phyloP scores from a whole-genome alignment of 129 eudicot species.

The Centaurea solstitialis region DNA sequence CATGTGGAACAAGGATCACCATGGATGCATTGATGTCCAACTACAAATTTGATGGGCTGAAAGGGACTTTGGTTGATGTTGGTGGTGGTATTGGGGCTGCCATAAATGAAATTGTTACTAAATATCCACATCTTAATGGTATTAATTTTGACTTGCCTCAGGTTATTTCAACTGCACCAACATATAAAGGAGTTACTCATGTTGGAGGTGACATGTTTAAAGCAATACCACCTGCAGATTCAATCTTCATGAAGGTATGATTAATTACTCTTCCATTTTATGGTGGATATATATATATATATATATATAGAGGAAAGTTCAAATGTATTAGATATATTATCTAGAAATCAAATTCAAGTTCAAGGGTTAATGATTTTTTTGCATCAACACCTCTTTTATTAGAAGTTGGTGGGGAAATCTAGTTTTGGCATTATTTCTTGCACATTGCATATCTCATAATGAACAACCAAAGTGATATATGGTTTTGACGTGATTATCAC shows the following conservation, averaged over 20 bases:
- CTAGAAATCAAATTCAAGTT: too few relatives aligned
- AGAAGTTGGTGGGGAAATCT: too few relatives aligned
- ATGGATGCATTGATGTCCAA: background rate
- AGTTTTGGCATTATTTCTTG: too few relatives aligned
- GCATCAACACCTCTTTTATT: too few relatives aligned
- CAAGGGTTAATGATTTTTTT: too few relatives aligned
- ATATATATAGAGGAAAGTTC: too few relatives aligned
- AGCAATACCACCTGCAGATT: slow-evolving; percentile 20
- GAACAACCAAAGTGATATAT: too few relatives aligned
- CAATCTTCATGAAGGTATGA: slow-evolving; percentile 33
- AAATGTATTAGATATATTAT: too few relatives aligned
- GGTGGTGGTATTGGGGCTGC: slow-evolving; percentile 36
- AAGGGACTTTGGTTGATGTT: slow-evolving; percentile 29
- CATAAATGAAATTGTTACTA: background rate
- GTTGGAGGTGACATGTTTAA: slow-evolving; percentile 38
- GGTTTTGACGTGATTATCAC: too few relatives aligned
- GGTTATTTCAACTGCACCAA: slow-evolving; percentile 21
- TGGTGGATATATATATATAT: background rate
- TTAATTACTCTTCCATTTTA: background rate
- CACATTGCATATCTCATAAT: too few relatives aligned
- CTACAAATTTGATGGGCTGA: slow-evolving; percentile 9
- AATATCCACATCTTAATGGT: slow-evolving; percentile 13
- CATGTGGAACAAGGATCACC: background rate
- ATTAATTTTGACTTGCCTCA: slow-evolving; percentile 37
- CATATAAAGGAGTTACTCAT: slow-evolving; percentile 11